Conservation (phyloP, 495 filamentous ascomycete species). For the Thozetella sp. region DNA sequence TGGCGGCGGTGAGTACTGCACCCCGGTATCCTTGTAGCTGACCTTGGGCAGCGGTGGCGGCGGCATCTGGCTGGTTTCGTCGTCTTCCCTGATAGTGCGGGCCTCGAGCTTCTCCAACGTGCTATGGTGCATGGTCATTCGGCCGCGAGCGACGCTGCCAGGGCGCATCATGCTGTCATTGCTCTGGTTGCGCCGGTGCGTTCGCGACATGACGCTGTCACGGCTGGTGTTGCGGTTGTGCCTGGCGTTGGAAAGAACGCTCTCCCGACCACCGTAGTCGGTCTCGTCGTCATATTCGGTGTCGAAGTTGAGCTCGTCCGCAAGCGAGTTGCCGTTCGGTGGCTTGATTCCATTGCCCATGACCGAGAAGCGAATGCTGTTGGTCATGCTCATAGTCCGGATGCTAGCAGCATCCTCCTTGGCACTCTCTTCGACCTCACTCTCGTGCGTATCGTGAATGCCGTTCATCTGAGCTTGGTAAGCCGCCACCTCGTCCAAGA, state of each 20-base stretch:
- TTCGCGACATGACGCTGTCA: constrained; percentile 42
- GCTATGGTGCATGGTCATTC: constrained; percentile 43
- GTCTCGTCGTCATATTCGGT: constrained; percentile 70
- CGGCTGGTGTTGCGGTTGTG: constrained; percentile 36
- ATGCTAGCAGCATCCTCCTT: constrained; percentile 75
- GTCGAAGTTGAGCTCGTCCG: constrained; percentile 87
- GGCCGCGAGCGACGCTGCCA: constrained; percentile 48
- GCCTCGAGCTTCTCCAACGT: constrained; percentile 51
- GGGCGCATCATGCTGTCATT: constrained; percentile 51
- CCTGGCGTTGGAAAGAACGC: constrained; percentile 40
- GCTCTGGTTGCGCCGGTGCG: constrained; percentile 49
- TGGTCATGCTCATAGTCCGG: constrained; percentile 74
- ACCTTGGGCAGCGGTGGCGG: constrained; percentile 16
- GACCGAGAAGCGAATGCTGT: constrained; percentile 73
- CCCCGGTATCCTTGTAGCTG: constrained; percentile 70
- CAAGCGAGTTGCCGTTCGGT: constrained; percentile 72
- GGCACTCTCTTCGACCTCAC: constrained; percentile 52
- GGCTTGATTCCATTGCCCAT: constrained; percentile 53
- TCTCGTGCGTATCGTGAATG: constrained; percentile 38
- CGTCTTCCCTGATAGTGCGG: constrained; percentile 50
- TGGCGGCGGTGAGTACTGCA: constrained; percentile 81
- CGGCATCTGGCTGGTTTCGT: constrained; percentile 24
- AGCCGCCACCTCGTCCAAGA: constrained; percentile 82
- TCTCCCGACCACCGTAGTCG: constrained; percentile 56
- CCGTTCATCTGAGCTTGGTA: constrained; percentile 60